Evolutionary conservation across 371 early-diverging fungal genomes (phyloP), one percentile per base, ranked within the genome.

Genomic region (Rhizopus sp.): DNA sequence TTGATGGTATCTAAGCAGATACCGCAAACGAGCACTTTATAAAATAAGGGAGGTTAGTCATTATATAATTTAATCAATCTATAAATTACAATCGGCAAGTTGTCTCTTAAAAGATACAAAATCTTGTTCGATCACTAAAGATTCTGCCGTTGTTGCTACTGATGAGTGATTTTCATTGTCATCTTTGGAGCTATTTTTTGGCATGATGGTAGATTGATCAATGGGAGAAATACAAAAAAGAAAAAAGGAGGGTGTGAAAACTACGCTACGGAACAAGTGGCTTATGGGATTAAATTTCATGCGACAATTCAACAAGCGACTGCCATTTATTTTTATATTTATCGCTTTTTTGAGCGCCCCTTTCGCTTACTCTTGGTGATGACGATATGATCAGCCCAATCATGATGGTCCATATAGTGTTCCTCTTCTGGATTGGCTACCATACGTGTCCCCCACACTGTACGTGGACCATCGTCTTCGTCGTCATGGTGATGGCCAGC

Each of bases 401-500:
- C 73, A 15, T 59, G 50, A 29, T 45, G 42, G 7, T 37, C 38
- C 17, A 35, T 45, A 9, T 23, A 51, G n/a, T 60, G 35, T 13
- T 55, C 63, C 5, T 66, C 73, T 45, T 66, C 62, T 23, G 58
- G 52, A 2, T 60, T 37, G 16, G 62, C 42, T 4, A 85, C 77
- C 3, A 78, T 74, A 3, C 59, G 74, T 4, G 85, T 85, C 5
- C 83, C 85, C 85, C 85, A 84, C 0, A 82, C 81, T 0, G 85
- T 84, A 34, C 67, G 68, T 12, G 75, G 72, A 0, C 63, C 63
- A 35, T 35, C 29, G 10, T 12, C 4, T 1, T 46, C 37, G 6
- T 23, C 34, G 4, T 41, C 47, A 7, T 16, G 29, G 23, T 23
- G 23, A 15, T 44, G 38, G 2, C 55, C 42, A 30, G 40, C 12